Evolutionary conservation across 2,329 filamentous ascomycete genomes (phyloP).

Genomic region (Colletotrichum euphorbiae): DNA sequence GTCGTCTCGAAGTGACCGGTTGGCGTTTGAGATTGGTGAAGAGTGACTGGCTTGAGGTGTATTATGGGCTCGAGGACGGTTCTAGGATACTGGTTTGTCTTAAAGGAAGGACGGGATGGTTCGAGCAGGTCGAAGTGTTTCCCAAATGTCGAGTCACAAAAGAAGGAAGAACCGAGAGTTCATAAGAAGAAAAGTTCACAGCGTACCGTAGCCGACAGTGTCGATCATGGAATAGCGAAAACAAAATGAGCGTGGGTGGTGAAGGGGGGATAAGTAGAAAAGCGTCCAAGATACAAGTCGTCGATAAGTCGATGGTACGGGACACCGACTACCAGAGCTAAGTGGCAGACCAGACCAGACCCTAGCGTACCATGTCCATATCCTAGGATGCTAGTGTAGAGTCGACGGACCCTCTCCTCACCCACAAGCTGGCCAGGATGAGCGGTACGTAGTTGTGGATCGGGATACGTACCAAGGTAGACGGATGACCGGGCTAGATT

Average conservation of each 20-base stretch:
- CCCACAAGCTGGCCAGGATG: conserved; percentile 53
- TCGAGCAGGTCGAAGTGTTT: conserved; percentile 50
- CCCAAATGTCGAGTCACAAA: conserved; percentile 59
- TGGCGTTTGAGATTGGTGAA: conserved; percentile 44
- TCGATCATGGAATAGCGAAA: conserved; percentile 59
- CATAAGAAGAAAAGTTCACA: conserved; percentile 61
- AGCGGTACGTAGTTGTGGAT: conserved; percentile 27
- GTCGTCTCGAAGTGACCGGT: conserved; percentile 33
- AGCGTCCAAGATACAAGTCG: conserved; percentile 56
- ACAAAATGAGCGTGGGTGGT: conserved; percentile 51
- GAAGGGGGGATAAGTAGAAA: conserved; percentile 66
- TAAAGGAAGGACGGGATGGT: conserved; percentile 59
- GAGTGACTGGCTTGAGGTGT: conserved; percentile 46
- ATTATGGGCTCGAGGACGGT: conserved; percentile 42
- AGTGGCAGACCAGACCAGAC: conserved; percentile 40
- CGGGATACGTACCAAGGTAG: conserved; percentile 10
- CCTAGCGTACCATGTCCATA: conserved; percentile 45
- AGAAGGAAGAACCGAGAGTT: conserved; percentile 63
- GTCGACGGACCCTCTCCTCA: conserved; percentile 52
- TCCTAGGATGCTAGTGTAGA: conserved; percentile 15
- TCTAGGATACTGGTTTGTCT: conserved; percentile 43
- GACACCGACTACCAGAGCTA: conserved; percentile 31
- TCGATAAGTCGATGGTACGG: conserved; percentile 46
- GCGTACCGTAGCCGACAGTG: conserved; percentile 57
- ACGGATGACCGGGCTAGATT: background rate